Conservation (phyloP, 306 rosid genomes). For the Vigna trinervia region DNA sequence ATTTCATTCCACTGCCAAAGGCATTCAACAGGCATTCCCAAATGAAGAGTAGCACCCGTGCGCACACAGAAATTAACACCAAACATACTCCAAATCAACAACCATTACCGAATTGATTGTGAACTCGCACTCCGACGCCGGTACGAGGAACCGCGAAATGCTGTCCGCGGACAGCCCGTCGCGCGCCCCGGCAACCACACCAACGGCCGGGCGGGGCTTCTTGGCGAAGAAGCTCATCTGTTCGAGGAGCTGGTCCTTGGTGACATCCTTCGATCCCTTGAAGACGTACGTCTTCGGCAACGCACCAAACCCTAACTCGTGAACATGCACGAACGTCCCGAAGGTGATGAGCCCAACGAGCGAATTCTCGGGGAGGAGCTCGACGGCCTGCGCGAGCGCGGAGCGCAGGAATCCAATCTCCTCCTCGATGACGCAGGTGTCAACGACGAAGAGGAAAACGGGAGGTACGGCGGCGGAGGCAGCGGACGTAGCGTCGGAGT, state of each 20-base stretch:
- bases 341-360: constrained; percentile 87
- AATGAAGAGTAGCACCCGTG: neutral
- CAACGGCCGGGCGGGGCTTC: constrained; percentile 77
- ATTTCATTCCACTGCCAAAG: neutral
- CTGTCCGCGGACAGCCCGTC: constrained; percentile 85
- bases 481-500: constrained; percentile 39
- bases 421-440: constrained; percentile 84
- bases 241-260: constrained; percentile 87
- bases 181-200: constrained; percentile 89
- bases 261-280: constrained; percentile 78
- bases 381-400: constrained; percentile 79
- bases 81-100: neutral
- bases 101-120: constrained; percentile 73
- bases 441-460: constrained; percentile 83
- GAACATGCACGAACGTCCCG: constrained; percentile 83
- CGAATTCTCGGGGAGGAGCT: constrained; percentile 81
- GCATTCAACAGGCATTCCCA: neutral
- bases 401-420: constrained; percentile 75
- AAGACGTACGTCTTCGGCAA: constrained; percentile 83
- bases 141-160: constrained; percentile 78
- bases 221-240: constrained; percentile 80
- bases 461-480: constrained; percentile 51
- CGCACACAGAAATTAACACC: neutral
- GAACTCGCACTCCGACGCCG: constrained; percentile 87
- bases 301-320: constrained; percentile 80